phyloP scores from a whole-genome alignment of 139 green algal genomes.

The Eudorina sp. region DNA sequence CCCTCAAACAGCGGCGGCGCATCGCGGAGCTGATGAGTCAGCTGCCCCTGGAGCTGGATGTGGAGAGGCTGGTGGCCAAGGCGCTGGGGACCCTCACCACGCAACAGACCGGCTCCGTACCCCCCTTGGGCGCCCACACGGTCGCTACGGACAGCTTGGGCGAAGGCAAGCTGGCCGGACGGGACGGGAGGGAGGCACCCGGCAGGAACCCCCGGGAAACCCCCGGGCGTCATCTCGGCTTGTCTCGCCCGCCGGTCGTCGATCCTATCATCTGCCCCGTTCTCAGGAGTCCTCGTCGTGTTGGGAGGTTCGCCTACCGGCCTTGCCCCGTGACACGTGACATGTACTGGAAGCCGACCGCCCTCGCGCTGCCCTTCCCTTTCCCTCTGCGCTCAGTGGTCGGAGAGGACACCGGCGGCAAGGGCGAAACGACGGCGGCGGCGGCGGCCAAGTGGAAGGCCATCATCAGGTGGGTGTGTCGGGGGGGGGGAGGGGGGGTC shows the following conservation, averaged over 20 bases:
- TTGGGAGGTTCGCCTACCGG: neutral
- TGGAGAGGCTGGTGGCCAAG: neutral
- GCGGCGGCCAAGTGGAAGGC: conserved; percentile 38
- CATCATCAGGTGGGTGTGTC: conserved; percentile 13
- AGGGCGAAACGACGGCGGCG: neutral
- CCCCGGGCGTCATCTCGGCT: no score
- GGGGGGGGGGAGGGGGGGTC: neutral
- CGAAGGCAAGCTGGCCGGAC: neutral
- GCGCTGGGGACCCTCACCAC: conserved; percentile 25
- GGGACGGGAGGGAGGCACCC: no score
- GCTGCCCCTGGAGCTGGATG: conserved; percentile 19
- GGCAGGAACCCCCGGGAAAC: no score
- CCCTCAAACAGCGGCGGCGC: conserved; percentile 1
- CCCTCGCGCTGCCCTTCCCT: no score
- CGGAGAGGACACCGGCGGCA: neutral
- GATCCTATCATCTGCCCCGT: neutral
- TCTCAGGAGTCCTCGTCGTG: neutral
- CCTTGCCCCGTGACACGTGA: neutral
- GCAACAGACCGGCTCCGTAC: neutral
- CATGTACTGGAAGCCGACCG: neutral
- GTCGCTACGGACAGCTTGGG: neutral
- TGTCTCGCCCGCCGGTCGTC: no score
- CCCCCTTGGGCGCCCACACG: neutral
- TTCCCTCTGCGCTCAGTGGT: neutral
- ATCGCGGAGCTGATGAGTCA: conserved; percentile 35